phyloP scores from a whole-genome alignment of 176 grass and related monocot species.

The Saccharum spontaneum region DNA sequence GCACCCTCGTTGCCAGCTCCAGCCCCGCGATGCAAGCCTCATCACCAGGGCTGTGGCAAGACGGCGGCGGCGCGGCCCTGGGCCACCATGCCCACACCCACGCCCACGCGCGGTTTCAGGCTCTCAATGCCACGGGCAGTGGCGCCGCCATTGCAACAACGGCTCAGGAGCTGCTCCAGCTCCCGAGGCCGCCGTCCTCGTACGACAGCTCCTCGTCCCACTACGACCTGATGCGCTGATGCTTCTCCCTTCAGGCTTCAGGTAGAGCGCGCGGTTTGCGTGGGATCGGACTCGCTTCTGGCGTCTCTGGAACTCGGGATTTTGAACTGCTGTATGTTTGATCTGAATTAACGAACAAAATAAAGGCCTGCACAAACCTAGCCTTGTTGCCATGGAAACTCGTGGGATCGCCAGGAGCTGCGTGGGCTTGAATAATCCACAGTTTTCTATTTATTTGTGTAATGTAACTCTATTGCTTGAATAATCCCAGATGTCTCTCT shows the following conservation, averaged over 20 bases:
- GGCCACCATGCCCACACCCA: background rate
- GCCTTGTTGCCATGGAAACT: background rate
- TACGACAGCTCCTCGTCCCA: background rate
- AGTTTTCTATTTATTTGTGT: background rate
- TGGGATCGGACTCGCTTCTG: too few relatives aligned
- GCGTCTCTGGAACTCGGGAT: background rate
- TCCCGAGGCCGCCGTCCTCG: background rate
- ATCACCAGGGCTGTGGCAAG: constrained; percentile 35
- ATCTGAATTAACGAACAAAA: background rate
- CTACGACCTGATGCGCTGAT: constrained; percentile 35
- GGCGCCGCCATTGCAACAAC: background rate
- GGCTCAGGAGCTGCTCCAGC: constrained; percentile 11
- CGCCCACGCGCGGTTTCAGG: background rate
- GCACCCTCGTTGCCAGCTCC: constrained; percentile 4
- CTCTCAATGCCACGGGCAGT: background rate
- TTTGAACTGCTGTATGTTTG: background rate
- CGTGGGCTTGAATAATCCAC: constrained; percentile 28
- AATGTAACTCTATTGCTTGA: background rate
- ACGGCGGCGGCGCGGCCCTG: background rate
- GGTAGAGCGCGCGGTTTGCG: background rate
- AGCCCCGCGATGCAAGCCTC: constrained; percentile 24
- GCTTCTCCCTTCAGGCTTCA: background rate
- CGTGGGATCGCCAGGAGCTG: background rate
- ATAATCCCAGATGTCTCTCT: too few relatives aligned
- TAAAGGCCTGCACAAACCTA: constrained; percentile 7